phyloP scores from a whole-genome alignment of 2,329 filamentous ascomycete genomes.

The Xylaria sp. region DNA sequence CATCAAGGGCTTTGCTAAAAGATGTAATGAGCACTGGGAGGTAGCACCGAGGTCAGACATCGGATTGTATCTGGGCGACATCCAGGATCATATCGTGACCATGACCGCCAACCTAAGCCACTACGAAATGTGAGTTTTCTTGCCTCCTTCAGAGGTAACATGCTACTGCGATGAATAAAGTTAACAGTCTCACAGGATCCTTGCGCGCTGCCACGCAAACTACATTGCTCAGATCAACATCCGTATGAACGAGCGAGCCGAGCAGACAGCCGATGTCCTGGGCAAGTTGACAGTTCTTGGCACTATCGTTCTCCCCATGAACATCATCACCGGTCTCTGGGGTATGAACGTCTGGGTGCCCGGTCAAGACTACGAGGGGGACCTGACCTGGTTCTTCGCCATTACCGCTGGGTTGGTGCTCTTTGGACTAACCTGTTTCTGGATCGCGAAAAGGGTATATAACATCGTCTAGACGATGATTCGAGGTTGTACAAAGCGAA shows the following conservation, averaged over 20 bases:
- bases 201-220: slow-evolving; percentile 91
- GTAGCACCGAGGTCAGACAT: slow-evolving; percentile 95
- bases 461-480: slow-evolving; percentile 61
- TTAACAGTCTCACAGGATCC: slow-evolving; percentile 67
- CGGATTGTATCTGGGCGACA: slow-evolving; percentile 96
- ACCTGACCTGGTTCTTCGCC: slow-evolving; percentile 78
- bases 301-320: slow-evolving; percentile 98
- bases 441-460: slow-evolving; percentile 85
- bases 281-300: slow-evolving; percentile 95
- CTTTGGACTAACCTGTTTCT: slow-evolving; percentile 83
- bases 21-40: slow-evolving; percentile 98
- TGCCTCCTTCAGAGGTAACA: not conserved
- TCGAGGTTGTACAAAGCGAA: not conserved
- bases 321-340: slow-evolving; percentile 98
- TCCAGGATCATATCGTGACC: slow-evolving; percentile 98
- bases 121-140: slow-evolving; percentile 83
- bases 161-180: not conserved
- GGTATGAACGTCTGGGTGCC: slow-evolving; percentile 99
- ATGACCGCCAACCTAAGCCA: slow-evolving; percentile 97
- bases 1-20: slow-evolving; percentile 98
- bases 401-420: slow-evolving; percentile 78
- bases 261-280: slow-evolving; percentile 93
- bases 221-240: slow-evolving; percentile 99
- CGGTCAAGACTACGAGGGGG: slow-evolving; percentile 82
- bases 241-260: slow-evolving; percentile 96